A percentile compares a stretch with the other conserved stretches of the same genome.
These are phyloP conservation scores for Clathrospora elynae DNA, from an alignment of 2,329 filamentous ascomycete genomes.

Conservation along the genomic window DNA sequence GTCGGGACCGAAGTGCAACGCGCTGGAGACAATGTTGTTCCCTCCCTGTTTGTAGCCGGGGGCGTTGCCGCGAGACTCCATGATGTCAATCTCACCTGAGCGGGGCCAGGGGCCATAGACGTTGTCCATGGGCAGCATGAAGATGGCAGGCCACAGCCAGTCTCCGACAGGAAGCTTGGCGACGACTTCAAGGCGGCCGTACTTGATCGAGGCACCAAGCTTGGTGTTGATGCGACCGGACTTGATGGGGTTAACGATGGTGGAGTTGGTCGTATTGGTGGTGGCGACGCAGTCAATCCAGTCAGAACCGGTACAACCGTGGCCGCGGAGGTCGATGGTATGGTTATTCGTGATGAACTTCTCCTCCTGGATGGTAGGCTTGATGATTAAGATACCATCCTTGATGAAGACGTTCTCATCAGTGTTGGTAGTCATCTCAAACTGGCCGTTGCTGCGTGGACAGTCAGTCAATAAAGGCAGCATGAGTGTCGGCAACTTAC, in stretches of 20 bases:
- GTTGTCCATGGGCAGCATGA: constrained; percentile 78
- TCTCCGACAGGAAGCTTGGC: constrained; percentile 78
- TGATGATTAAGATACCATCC: constrained; percentile 72
- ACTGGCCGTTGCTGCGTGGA: constrained; percentile 73
- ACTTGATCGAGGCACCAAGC: constrained; percentile 72
- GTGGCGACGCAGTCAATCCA: constrained; percentile 67
- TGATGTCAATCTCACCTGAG: constrained; percentile 84
- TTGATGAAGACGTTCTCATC: constrained; percentile 77
- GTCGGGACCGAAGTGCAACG: constrained; percentile 82
- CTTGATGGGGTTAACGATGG: constrained; percentile 75
- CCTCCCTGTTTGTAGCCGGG: constrained; percentile 75
- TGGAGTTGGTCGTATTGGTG: constrained; percentile 78
- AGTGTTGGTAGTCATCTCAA: constrained; percentile 73
- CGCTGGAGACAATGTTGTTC: constrained; percentile 78
- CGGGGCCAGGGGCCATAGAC: constrained; percentile 78
- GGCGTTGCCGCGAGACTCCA: constrained; percentile 82
- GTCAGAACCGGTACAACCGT: constrained; percentile 69
- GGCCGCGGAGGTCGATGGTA: constrained; percentile 68
- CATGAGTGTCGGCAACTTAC: constrained; percentile 56
- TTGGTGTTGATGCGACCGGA: constrained; percentile 80
- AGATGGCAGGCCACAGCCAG: constrained; percentile 92
- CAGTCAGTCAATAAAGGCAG: constrained; percentile 29
- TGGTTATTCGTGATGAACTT: constrained; percentile 68
- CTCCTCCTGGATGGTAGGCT: constrained; percentile 75
- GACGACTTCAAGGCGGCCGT: constrained; percentile 78